phyloP scores from a whole-genome alignment of 495 filamentous ascomycete genomes.

The Lophium mytilinum region DNA sequence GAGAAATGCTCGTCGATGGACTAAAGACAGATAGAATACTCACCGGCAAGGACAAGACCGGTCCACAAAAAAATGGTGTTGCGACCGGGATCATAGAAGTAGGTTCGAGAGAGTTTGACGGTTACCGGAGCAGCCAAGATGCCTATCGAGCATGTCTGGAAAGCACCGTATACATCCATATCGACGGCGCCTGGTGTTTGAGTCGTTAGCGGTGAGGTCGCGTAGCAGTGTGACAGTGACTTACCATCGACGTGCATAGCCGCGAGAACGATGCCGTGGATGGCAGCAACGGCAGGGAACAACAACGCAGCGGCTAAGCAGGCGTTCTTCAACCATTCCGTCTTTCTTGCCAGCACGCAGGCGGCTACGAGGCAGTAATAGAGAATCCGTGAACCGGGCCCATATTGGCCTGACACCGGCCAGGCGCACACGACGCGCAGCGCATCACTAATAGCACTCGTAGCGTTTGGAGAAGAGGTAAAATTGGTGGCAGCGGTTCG shows the following conservation, averaged over 20 bases:
- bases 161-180: slow-evolving; percentile 57
- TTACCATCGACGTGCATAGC: slow-evolving; percentile 44
- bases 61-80: slow-evolving; percentile 57
- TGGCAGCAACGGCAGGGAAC: slow-evolving; percentile 51
- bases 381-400: slow-evolving; percentile 45
- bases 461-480: background rate
- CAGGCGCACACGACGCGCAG: slow-evolving; percentile 51
- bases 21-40: slow-evolving; percentile 13
- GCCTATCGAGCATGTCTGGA: slow-evolving; percentile 55
- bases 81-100: slow-evolving; percentile 52
- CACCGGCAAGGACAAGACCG: slow-evolving; percentile 46
- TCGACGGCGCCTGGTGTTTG: slow-evolving; percentile 44
- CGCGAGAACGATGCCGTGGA: slow-evolving; percentile 52
- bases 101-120: slow-evolving; percentile 48
- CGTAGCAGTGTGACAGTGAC: slow-evolving; percentile 12
- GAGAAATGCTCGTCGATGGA: slow-evolving; percentile 8
- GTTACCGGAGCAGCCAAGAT: slow-evolving; percentile 51
- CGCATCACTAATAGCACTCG: slow-evolving; percentile 12
- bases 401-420: slow-evolving; percentile 55
- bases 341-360: slow-evolving; percentile 49
- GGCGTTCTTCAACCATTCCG: slow-evolving; percentile 50
- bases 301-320: slow-evolving; percentile 54
- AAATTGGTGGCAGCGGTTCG: background rate
- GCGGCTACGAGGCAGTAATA: slow-evolving; percentile 53
- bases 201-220: slow-evolving; percentile 3